Percentiles rank a stretch among this genome's conserved stretches.
phyloP scores from a whole-genome alignment of 176 grass and related monocot genomes.

The Olyra latifolia region DNA sequence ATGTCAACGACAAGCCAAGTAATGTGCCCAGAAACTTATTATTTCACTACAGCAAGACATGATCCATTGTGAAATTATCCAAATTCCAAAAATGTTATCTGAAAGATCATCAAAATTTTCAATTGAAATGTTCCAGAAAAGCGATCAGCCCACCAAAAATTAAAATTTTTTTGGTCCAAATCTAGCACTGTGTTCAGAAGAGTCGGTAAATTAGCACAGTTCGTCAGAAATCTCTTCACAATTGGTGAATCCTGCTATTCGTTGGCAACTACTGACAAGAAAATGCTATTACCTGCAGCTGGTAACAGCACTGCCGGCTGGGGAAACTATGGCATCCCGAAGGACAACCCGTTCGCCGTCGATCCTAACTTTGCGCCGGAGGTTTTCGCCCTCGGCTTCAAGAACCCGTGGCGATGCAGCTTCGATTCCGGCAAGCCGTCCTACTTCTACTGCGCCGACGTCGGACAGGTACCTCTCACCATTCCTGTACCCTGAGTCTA shows the following conservation, averaged over 20 bases:
- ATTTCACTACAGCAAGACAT: neutral
- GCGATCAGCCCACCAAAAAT: neutral
- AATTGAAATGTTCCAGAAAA: neutral
- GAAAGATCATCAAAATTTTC: neutral
- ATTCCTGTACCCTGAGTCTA: too few relatives aligned
- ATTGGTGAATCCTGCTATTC: conserved; percentile 12
- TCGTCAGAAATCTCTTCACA: neutral
- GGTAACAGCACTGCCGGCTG: conserved; percentile 49
- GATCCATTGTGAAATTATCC: neutral
- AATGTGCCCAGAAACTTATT: neutral
- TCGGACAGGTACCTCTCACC: conserved; percentile 49
- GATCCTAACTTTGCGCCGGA: conserved; percentile 62
- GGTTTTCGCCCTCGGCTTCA: conserved; percentile 71
- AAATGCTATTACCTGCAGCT: conserved; percentile 17
- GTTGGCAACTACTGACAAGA: neutral
- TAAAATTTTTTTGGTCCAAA: neutral
- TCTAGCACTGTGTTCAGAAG: neutral
- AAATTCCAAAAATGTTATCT: neutral
- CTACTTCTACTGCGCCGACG: conserved; percentile 73
- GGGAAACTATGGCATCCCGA: conserved; percentile 80
- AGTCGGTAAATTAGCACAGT: neutral
- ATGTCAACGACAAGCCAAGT: conserved; percentile 70
- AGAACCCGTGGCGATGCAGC: conserved; percentile 85
- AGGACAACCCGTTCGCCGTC: conserved; percentile 63
- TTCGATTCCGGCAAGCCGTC: conserved; percentile 70